Evolutionary conservation across 23 red algal species (phyloP), one percentile per base, ranked within the genome.

Genomic region (Cyanidium caldarium): DNA sequence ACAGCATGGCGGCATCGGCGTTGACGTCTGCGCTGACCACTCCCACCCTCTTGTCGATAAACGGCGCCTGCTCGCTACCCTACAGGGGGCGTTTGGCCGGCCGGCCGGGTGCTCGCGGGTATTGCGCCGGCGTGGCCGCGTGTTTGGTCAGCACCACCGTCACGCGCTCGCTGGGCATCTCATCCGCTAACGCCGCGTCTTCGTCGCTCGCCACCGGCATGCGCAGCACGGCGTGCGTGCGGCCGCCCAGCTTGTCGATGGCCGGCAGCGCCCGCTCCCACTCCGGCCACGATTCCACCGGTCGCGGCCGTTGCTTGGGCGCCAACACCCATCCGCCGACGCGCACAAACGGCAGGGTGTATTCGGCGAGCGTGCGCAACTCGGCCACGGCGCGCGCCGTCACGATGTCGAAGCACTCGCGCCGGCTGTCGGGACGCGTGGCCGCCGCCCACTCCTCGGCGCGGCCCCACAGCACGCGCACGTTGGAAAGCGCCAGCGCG

Each of bases 281-380:
- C 31, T 61, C 51, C 13, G 51, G 23, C 51, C 51, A 61, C 3
- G 19, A 5, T 28, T 10, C 51, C n/a, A 10, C 51, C 7, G 10
- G 3, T 14, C 7, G 3, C 10, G 51, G 7, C 51, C 7, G 31
- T 61, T 61, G n/a, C 61, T 94, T 94, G 65, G 85, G 82, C 20
- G 89, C 89, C 5, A 94, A 40, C 5, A 94, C 65, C 38, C 37
- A 67, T 0, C 89, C 89, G 23, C 79, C 89, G 34, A 87, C 56
- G 43, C 68, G 65, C 3, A 83, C 69, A 3, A 94, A 70, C 0
- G 89, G 89, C 23, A 87, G 45, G 23, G 69, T 68, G 12, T 82
- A 80, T 67, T 94, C 89, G 0, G 77, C 51, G 14, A 86, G 68
- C 30, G 75, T 57, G 17, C 61, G 72, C 68, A 94, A 74, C 46